Percentiles rank a stretch among this genome's conserved stretches.
Evolutionary conservation across 305 asterid species (phyloP).

Genomic region (Striga hermonthica): DNA sequence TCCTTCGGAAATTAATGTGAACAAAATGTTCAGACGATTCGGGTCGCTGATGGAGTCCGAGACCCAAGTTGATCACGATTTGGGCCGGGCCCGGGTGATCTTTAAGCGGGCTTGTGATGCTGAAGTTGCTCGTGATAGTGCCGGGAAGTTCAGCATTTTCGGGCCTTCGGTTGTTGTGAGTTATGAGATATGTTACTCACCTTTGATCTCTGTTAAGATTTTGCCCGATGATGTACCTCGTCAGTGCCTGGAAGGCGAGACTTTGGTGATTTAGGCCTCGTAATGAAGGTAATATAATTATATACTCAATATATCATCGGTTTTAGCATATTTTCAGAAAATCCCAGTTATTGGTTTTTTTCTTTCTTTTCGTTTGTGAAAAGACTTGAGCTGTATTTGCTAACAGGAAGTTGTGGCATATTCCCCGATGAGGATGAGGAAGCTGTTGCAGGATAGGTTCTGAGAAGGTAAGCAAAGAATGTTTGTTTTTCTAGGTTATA

Average conservation of each 20-base stretch:
- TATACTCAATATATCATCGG: constrained; percentile 20
- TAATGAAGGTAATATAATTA: constrained; percentile 33
- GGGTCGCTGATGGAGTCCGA: constrained; percentile 83
- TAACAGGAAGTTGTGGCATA: neutral
- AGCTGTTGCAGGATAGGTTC: constrained; percentile 26
- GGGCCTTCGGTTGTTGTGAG: constrained; percentile 64
- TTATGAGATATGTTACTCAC: constrained; percentile 69
- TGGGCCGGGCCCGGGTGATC: constrained; percentile 67
- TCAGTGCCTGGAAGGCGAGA: constrained; percentile 21
- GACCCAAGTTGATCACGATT: constrained; percentile 66
- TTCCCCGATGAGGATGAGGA: constrained; percentile 17
- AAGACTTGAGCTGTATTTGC: neutral
- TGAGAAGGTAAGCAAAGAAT: constrained; percentile 37
- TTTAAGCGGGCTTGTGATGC: constrained; percentile 86
- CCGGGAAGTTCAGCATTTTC: constrained; percentile 61
- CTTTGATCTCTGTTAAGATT: constrained; percentile 49
- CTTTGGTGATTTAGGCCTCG: neutral
- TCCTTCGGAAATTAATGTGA: constrained; percentile 67
- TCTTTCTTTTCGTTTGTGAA: neutral
- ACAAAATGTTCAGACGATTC: constrained; percentile 78
- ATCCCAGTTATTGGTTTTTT: neutral
- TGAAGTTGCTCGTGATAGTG: constrained; percentile 72
- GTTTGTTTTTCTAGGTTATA: constrained; percentile 28
- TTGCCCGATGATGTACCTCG: constrained; percentile 35
- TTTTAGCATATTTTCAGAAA: neutral